phyloP scores from a whole-genome alignment of 2,329 filamentous ascomycete genomes.

The Graphiopsis chlorocephala region DNA sequence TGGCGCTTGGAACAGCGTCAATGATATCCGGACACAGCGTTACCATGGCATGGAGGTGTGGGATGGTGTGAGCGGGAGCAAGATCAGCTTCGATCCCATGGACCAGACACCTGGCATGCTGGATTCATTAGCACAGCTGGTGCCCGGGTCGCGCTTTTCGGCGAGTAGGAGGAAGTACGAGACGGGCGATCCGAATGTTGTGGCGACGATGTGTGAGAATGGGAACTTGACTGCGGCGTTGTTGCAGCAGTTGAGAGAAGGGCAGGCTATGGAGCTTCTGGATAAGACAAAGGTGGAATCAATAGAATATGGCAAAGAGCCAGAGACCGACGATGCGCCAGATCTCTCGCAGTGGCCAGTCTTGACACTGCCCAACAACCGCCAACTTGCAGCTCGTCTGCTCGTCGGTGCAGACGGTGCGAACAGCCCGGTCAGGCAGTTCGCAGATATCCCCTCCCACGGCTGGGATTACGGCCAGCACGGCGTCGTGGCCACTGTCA shows the following conservation, averaged over 20 bases:
- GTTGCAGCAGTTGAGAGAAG: constrained; percentile 54
- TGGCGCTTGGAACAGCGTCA: constrained; percentile 79
- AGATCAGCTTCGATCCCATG: constrained; percentile 68
- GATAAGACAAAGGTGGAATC: constrained; percentile 74
- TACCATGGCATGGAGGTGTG: constrained; percentile 98
- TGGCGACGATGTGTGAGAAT: constrained; percentile 98
- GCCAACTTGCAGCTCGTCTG: constrained; percentile 70
- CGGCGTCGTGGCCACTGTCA: constrained; percentile 85
- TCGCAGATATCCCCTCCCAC: constrained; percentile 77
- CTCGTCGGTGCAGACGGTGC: constrained; percentile 91
- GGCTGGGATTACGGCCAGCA: constrained; percentile 94
- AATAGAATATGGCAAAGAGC: constrained; percentile 70
- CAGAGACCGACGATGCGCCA: constrained; percentile 52
- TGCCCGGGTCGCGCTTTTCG: constrained; percentile 29
- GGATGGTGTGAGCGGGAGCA: constrained; percentile 86
- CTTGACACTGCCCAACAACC: constrained; percentile 66
- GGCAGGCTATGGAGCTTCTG: constrained; percentile 67
- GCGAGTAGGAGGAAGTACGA: constrained; percentile 24
- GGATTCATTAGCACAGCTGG: constrained; percentile 28
- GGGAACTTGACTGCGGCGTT: constrained; percentile 80
- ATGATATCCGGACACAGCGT: constrained; percentile 70
- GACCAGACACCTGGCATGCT: constrained; percentile 26
- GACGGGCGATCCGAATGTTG: constrained; percentile 40
- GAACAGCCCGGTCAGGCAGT: constrained; percentile 87
- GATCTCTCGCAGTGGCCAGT: constrained; percentile 88